Conservation (phyloP, 495 filamentous ascomycete species). For the Penicillium daleae region DNA sequence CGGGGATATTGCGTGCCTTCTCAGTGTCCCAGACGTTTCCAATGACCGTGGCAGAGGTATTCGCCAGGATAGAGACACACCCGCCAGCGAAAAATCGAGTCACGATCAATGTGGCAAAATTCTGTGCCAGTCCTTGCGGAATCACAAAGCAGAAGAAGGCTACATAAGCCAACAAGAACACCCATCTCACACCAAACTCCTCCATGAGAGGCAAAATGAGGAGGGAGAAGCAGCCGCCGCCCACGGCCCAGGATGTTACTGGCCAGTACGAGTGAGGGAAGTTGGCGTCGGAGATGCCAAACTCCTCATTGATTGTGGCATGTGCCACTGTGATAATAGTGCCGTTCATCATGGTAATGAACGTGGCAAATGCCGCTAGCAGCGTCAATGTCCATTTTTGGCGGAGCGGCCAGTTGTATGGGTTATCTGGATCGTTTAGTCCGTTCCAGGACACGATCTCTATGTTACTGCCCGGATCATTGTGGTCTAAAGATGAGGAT, state of each 20-base stretch:
- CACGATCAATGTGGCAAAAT: constrained; percentile 54
- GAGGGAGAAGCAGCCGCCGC: constrained; percentile 50
- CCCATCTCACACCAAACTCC: constrained; percentile 50
- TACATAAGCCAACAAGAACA: constrained; percentile 49
- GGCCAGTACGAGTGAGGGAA: constrained; percentile 60
- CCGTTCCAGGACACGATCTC: constrained; percentile 53
- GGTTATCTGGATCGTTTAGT: constrained; percentile 57
- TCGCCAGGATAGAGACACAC: constrained; percentile 48
- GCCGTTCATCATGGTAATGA: constrained; percentile 46
- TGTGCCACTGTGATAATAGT: constrained; percentile 51
- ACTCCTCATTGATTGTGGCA: constrained; percentile 40
- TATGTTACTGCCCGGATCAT: constrained; percentile 20
- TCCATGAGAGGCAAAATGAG: constrained; percentile 57
- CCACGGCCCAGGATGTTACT: constrained; percentile 53
- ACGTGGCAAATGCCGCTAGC: constrained; percentile 34
- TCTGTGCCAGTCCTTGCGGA: constrained; percentile 52
- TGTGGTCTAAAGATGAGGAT: constrained; percentile 20
- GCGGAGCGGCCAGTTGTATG: constrained; percentile 61
- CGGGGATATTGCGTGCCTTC: constrained; percentile 44
- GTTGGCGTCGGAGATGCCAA: constrained; percentile 46
- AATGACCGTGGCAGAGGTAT: constrained; percentile 50
- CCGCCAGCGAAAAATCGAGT: constrained; percentile 53
- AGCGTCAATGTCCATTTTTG: constrained; percentile 44
- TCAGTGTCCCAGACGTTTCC: constrained; percentile 53
- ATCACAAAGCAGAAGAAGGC: constrained; percentile 50